Evolutionary conservation across 768 basidiomycete species (phyloP).

Genomic region (Phylloporus sp.): DNA sequence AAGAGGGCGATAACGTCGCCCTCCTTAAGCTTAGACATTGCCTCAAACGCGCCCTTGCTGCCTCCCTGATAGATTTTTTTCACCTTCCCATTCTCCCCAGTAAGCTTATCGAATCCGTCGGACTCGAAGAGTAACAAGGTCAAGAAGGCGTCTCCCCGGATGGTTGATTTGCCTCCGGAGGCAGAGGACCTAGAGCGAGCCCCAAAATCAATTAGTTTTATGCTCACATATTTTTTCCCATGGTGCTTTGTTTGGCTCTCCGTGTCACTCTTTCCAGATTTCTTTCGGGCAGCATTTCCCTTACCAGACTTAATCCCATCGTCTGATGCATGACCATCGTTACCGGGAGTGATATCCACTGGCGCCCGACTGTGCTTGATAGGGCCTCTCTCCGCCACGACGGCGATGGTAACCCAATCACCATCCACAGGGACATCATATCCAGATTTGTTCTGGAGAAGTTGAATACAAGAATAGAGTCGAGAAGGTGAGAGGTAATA

Average conservation of each 20-base stretch:
- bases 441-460: constrained; percentile 71
- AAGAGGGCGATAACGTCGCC: constrained; percentile 89
- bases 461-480: constrained; percentile 81
- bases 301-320: constrained; percentile 16
- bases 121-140: constrained; percentile 87
- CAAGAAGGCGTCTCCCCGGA: constrained; percentile 80
- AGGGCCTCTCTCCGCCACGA: constrained; percentile 87
- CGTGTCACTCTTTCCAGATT: constrained; percentile 10
- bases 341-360: constrained; percentile 43
- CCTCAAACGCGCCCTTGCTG: constrained; percentile 89
- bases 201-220: constrained; percentile 83
- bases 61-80: constrained; percentile 81
- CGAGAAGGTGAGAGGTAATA: constrained; percentile 87
- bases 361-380: constrained; percentile 71
- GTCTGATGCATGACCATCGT: constrained; percentile 41
- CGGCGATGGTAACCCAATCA: constrained; percentile 95
- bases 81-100: constrained; percentile 46
- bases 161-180: constrained; percentile 51
- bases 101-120: constrained; percentile 60
- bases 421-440: constrained; percentile 90
- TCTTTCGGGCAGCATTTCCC: constrained; percentile 6
- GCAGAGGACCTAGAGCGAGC: constrained; percentile 54
- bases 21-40: constrained; percentile 77
- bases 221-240: constrained; percentile 80
- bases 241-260: constrained; percentile 35